Conservation (phyloP, 257 asterid genomes). For the Solanum ossicruentum region DNA sequence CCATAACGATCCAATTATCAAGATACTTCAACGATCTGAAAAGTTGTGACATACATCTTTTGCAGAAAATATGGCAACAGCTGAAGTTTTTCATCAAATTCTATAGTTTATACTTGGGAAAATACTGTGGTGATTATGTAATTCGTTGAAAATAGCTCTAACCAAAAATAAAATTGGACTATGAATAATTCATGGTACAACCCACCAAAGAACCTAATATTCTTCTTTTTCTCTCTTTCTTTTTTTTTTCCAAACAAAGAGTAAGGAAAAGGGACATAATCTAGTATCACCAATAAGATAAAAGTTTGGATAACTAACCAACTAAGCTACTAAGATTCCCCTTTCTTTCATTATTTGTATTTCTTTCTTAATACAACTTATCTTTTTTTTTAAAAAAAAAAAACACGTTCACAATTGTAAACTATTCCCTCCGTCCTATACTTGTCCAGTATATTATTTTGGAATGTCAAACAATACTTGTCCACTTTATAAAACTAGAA, state of each 20-base stretch:
- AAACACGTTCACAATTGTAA: not conserved
- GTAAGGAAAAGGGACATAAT: too few relatives aligned
- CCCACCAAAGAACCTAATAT: not conserved
- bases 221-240: not conserved
- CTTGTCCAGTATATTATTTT: too few relatives aligned
- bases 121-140: not conserved
- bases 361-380: not conserved
- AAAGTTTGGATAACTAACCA: too few relatives aligned
- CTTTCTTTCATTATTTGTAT: not conserved
- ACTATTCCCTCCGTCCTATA: not conserved
- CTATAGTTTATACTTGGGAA: not conserved
- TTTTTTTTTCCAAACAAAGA: rapidly evolving
- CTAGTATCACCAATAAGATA: too few relatives aligned
- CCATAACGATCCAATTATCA: not conserved
- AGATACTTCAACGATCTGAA: not conserved
- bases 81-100: not conserved
- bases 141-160: not conserved
- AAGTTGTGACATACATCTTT: not conserved
- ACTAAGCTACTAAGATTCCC: too few relatives aligned
- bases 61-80: not conserved
- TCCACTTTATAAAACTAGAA: too few relatives aligned
- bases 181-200: not conserved
- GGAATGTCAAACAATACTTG: too few relatives aligned
- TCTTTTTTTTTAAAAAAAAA: not conserved
- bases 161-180: not conserved